These are phyloP conservation scores for Zalaria obscura DNA, from an alignment of 2,329 filamentous ascomycete genomes.

Conservation along the genomic window DNA sequence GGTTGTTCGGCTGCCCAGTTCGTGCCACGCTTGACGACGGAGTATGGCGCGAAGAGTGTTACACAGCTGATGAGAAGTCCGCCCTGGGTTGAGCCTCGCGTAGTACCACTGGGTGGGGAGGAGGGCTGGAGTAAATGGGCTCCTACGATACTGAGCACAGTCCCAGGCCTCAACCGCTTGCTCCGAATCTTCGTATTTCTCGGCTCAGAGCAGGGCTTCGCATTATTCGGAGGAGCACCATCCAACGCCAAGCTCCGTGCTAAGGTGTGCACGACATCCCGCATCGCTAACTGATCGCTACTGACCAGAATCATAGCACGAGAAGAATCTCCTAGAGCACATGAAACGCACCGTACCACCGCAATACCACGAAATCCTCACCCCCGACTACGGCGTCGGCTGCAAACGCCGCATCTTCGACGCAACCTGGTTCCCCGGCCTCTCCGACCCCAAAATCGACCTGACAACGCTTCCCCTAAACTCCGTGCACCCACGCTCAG, in stretches of 20 bases:
- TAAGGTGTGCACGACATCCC: neutral
- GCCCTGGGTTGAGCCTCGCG: constrained; percentile 17
- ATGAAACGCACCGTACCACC: constrained; percentile 11
- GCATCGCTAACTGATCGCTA: neutral
- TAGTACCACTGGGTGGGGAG: constrained; percentile 17
- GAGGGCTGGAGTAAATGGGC: constrained; percentile 11
- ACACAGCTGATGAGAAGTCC: constrained; percentile 45
- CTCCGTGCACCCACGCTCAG: constrained; percentile 35
- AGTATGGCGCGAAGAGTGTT: constrained; percentile 38
- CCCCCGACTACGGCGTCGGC: constrained; percentile 12
- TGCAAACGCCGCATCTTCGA: constrained; percentile 20
- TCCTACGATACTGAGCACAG: constrained; percentile 30
- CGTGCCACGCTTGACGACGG: constrained; percentile 35
- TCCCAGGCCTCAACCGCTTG: constrained; percentile 34
- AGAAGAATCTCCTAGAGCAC: constrained; percentile 6
- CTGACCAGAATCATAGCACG: neutral
- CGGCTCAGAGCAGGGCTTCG: neutral
- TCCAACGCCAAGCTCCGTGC: neutral
- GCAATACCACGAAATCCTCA: constrained; percentile 10
- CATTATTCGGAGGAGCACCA: neutral
- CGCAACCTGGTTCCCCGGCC: constrained; percentile 11
- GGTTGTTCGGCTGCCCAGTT: constrained; percentile 45
- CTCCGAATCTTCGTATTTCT: constrained; percentile 29
- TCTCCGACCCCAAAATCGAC: constrained; percentile 9
- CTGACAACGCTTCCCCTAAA: constrained; percentile 10